Percentiles rank a stretch among this genome's conserved stretches.
These are phyloP conservation scores for Wickerhamomyces sp. DNA, from an alignment of 1,139 yeast species.

Conservation along the genomic window DNA sequence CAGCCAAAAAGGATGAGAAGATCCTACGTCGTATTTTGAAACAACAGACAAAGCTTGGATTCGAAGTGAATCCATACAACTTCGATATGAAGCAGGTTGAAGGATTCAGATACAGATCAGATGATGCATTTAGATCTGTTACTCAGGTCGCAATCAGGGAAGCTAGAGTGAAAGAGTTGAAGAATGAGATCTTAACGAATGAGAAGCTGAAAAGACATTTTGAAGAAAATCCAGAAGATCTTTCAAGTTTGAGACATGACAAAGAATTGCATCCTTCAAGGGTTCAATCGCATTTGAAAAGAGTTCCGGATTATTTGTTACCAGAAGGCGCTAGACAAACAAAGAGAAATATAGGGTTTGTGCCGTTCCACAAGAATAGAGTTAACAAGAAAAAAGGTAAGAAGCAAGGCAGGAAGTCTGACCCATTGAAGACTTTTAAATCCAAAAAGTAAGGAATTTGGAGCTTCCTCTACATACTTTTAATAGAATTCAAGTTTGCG, in stretches of 20 bases:
- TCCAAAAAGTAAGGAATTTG: constrained; percentile 14
- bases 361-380: constrained; percentile 64
- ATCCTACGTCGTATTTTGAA: constrained; percentile 70
- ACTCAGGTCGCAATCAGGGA: constrained; percentile 88
- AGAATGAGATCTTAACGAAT: constrained; percentile 79
- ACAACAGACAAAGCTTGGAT: constrained; percentile 71
- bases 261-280: constrained; percentile 80
- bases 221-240: constrained; percentile 97
- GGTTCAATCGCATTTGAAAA: constrained; percentile 78
- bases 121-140: constrained; percentile 94
- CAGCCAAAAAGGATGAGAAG: constrained; percentile 83
- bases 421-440: constrained; percentile 66
- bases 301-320: constrained; percentile 87
- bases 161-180: constrained; percentile 87
- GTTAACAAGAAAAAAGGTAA: constrained; percentile 41
- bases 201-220: constrained; percentile 91
- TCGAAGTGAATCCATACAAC: constrained; percentile 75
- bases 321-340: constrained; percentile 73
- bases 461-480: too few species aligned
- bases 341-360: constrained; percentile 61
- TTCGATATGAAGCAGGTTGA: constrained; percentile 92
- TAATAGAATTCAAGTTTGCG: too few species aligned
- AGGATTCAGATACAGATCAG: constrained; percentile 94
- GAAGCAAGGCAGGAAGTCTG: constrained; percentile 42
- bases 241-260: constrained; percentile 85